Conservation (phyloP, 495 filamentous ascomycete genomes). For the Ascodesmis nigricans region DNA sequence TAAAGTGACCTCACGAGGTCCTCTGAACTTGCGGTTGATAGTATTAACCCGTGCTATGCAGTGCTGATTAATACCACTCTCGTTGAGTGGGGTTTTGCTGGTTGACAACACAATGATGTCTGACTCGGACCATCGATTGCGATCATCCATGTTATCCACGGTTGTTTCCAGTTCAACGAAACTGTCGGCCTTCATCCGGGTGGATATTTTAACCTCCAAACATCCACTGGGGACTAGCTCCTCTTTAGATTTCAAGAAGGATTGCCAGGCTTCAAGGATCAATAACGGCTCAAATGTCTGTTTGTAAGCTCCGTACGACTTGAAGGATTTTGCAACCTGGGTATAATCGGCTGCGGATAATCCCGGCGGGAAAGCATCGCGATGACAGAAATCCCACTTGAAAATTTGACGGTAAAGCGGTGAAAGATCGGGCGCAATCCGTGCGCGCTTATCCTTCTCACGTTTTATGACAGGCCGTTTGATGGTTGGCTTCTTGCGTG, state of each 20-base stretch:
- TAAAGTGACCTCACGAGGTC: constrained; percentile 58
- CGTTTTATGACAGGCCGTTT: constrained; percentile 23
- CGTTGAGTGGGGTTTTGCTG: constrained; percentile 38
- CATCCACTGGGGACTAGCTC: constrained; percentile 48
- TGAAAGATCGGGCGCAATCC: constrained; percentile 72
- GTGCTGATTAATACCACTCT: constrained; percentile 38
- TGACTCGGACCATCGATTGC: constrained; percentile 38
- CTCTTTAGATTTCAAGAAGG: constrained; percentile 71
- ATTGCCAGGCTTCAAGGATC: constrained; percentile 86
- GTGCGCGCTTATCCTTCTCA: constrained; percentile 78
- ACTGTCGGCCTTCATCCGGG: constrained; percentile 68
- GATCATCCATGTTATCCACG: constrained; percentile 46
- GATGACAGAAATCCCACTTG: constrained; percentile 80
- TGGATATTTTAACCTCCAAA: constrained; percentile 65
- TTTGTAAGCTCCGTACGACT: constrained; percentile 56
- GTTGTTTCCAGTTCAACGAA: constrained; percentile 78
- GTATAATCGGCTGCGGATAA: constrained; percentile 44
- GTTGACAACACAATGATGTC: constrained; percentile 74
- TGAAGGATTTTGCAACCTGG: constrained; percentile 52
- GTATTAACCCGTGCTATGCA: constrained; percentile 68
- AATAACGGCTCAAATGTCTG: constrained; percentile 75
- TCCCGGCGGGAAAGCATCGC: constrained; percentile 58
- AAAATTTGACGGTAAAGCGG: constrained; percentile 66
- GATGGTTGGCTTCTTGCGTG: constrained; percentile 19
- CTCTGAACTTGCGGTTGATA: constrained; percentile 51